These are phyloP conservation scores for Aurifilum marmelostoma DNA, from an alignment of 2,329 filamentous ascomycete genomes.

Conservation along the genomic window DNA sequence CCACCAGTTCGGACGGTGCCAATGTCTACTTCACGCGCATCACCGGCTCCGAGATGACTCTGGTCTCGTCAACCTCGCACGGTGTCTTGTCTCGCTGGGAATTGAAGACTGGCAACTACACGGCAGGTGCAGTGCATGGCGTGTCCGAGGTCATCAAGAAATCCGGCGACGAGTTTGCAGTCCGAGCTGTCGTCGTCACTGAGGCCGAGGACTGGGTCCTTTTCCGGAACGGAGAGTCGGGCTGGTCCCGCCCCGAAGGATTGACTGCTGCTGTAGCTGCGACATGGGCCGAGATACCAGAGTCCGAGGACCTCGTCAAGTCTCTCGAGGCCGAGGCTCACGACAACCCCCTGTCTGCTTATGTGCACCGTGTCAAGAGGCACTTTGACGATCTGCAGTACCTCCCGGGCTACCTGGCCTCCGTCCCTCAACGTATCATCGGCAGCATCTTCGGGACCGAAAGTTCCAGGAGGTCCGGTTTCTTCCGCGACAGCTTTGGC, in stretches of 20 bases:
- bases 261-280: slow-evolving; percentile 80
- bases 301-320: slow-evolving; percentile 73
- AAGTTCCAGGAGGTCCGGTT: slow-evolving; percentile 47
- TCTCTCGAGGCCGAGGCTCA: slow-evolving; percentile 86
- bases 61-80: slow-evolving; percentile 78
- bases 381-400: slow-evolving; percentile 78
- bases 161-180: slow-evolving; percentile 68
- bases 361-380: slow-evolving; percentile 81
- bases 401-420: slow-evolving; percentile 73
- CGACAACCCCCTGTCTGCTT: slow-evolving; percentile 78
- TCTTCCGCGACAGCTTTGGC: slow-evolving; percentile 77
- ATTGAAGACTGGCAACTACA: slow-evolving; percentile 49
- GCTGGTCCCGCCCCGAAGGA: slow-evolving; percentile 82
- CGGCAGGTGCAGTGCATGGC: slow-evolving; percentile 62
- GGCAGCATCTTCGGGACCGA: slow-evolving; percentile 65
- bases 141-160: slow-evolving; percentile 84
- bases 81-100: slow-evolving; percentile 77
- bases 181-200: slow-evolving; percentile 74
- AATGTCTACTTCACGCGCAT: slow-evolving; percentile 90
- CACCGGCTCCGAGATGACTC: slow-evolving; percentile 71
- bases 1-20: slow-evolving; percentile 74
- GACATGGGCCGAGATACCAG: slow-evolving; percentile 76
- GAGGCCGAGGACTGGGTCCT: slow-evolving; percentile 77
- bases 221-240: slow-evolving; percentile 77
- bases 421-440: slow-evolving; percentile 70